A percentile compares a stretch with the other conserved stretches of the same genome.
These are phyloP conservation scores for Malassezia nana DNA, from an alignment of 1,284 basidiomycete species.

Conservation along the genomic window DNA sequence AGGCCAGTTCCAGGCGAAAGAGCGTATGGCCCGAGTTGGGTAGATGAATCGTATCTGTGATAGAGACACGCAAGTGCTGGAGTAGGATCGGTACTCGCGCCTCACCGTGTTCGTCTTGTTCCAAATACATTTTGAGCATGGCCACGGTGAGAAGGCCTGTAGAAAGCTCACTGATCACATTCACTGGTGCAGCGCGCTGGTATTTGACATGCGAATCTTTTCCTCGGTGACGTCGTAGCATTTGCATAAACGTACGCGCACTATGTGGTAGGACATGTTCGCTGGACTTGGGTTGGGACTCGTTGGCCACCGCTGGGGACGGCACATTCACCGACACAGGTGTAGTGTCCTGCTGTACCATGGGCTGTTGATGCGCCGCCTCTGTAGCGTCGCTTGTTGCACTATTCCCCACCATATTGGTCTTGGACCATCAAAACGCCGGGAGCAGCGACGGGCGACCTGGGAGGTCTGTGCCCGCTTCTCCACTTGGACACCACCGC, in stretches of 20 bases:
- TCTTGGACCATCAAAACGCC: not conserved
- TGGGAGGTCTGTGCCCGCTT: not conserved
- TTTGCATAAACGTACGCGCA: not conserved
- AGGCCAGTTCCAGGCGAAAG: constrained; percentile 90
- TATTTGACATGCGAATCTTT: not conserved
- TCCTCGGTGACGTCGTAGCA: not conserved
- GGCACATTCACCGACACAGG: not conserved
- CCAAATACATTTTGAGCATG: constrained; percentile 70
- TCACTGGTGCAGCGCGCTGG: not conserved
- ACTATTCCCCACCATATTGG: not conserved
- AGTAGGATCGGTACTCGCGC: constrained; percentile 76
- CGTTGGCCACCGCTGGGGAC: not conserved
- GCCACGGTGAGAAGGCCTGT: constrained; percentile 21
- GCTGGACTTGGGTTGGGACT: not conserved
- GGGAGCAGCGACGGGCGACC: not conserved
- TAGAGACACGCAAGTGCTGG: constrained; percentile 70
- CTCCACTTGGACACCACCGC: constrained; percentile 5
- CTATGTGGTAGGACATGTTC: not conserved
- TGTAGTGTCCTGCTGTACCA: not conserved
- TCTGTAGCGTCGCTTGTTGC: not conserved
- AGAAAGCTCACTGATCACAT: constrained; percentile 11
- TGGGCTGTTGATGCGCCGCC: not conserved
- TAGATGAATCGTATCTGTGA: constrained; percentile 76
- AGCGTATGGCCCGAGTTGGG: constrained; percentile 63
- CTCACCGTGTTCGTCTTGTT: constrained; percentile 75